Evolutionary conservation across 768 basidiomycete genomes (phyloP), one percentile per base, ranked within the genome.

Genomic region (Podaxis mareebaensis): DNA sequence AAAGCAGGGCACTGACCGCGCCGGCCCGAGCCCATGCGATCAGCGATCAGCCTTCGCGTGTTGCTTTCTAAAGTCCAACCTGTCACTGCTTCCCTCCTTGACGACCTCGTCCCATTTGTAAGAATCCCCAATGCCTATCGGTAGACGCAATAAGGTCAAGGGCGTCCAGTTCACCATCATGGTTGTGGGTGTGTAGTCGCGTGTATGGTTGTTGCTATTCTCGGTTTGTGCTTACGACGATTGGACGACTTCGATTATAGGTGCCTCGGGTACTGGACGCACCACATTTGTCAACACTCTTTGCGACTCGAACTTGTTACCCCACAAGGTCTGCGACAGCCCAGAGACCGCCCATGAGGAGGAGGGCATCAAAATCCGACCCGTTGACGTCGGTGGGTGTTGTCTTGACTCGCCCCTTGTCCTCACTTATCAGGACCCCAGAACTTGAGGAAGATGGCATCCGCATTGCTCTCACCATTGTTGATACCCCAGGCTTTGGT

Each of bases 201-300:
- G 33, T 33, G 33, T 3, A 33, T 33, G 13, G 49, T 15, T 6
- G 3, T 51, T 53, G 7, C 22, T 7, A 30, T 46, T 51, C 39
- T 22, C 49, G n/a, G 24, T 33, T 17, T 61, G 44, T 13, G 26
- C 58, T 69, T 66, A 40, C 61, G 38, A 63, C 57, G 44, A 64
- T 44, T 57, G 33, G 33, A 22, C 54, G 48, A 58, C 40, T 57
- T 65, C 24, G 40, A 58, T 53, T 55, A 42, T 68, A 95, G 93
- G 93, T 73, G 89, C 90, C 64, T 93, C 92, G 69, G 93, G 93
- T 46, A 92, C 91, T 56, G 91, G 91, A 26, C 84, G 92, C 58
- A 95, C 93, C 48, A 95, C 93, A 42, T 95, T 96, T 69, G 91
- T 96, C 72, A 96, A 96, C 79, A 95, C 93, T 46, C 86, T 96